Evolutionary conservation across 108 stramenopile species (phyloP).

Genomic region (Poteriospumella lacustris): DNA sequence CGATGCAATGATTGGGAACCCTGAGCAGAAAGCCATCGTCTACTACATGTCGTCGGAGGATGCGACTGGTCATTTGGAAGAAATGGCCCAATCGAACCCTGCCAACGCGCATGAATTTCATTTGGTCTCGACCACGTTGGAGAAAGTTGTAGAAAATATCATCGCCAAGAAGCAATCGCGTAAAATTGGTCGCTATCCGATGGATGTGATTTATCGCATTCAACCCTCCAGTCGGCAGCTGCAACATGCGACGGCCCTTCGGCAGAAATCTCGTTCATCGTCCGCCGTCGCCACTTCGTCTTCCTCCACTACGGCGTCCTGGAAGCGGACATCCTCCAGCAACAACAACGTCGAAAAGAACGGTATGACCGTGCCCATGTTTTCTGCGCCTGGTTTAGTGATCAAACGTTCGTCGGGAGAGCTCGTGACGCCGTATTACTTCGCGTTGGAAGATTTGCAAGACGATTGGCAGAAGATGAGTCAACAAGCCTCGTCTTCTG

Average conservation of each 20-base stretch:
- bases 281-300: too few species aligned
- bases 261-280: too few species aligned
- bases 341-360: too few species aligned
- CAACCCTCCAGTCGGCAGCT: too few species aligned
- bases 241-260: too few species aligned
- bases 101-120: not conserved
- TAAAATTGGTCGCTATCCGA: not conserved
- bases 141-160: constrained; percentile 10
- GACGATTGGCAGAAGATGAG: constrained; percentile 13
- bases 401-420: not conserved
- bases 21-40: not conserved
- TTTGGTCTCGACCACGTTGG: not conserved
- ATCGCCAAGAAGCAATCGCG: not conserved
- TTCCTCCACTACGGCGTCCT: too few species aligned
- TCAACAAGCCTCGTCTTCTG: too few species aligned
- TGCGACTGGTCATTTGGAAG: constrained; percentile 4
- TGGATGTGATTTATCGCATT: not conserved
- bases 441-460: not conserved
- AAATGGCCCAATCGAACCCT: not conserved
- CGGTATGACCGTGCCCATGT: not conserved
- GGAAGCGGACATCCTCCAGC: too few species aligned
- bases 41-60: constrained; percentile 14
- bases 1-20: not conserved
- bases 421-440: constrained; percentile 16
- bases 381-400: not conserved